A percentile compares a stretch with the other conserved stretches of the same genome.
These are phyloP conservation scores for Trichosporon ovoides DNA, from an alignment of 1,284 basidiomycete species.

Conservation along the genomic window DNA sequence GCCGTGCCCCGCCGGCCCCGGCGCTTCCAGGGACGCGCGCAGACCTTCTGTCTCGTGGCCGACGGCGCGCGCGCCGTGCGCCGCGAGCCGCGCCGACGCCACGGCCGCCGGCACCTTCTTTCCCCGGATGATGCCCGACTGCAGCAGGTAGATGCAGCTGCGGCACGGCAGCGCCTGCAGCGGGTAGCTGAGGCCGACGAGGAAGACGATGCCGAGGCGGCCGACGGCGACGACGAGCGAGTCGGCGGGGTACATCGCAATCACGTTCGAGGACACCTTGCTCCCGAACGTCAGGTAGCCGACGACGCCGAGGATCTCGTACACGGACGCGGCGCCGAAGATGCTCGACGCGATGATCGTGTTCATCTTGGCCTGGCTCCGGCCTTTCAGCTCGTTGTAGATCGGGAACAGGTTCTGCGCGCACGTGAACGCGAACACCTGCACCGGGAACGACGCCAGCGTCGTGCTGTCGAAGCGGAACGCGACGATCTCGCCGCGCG, in stretches of 20 bases:
- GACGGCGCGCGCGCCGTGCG: neutral
- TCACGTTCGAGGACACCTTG: conserved; percentile 81
- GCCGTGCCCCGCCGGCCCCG: neutral
- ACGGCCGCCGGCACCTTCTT: conserved; percentile 17
- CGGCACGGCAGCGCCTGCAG: conserved; percentile 90
- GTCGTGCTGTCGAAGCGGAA: conserved; percentile 41
- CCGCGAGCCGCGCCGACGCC: neutral
- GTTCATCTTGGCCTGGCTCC: conserved; percentile 79
- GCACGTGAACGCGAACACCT: conserved; percentile 91
- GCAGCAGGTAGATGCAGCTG: conserved; percentile 83
- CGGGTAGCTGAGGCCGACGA: conserved; percentile 88
- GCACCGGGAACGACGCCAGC: conserved; percentile 77
- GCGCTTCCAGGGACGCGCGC: neutral
- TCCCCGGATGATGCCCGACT: conserved; percentile 34
- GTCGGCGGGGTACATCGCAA: conserved; percentile 68
- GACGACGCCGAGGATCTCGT: conserved; percentile 55
- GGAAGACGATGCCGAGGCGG: conserved; percentile 83
- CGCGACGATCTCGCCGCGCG: conserved; percentile 40
- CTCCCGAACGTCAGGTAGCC: conserved; percentile 96
- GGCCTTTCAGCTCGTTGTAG: conserved; percentile 83
- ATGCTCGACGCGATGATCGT: conserved; percentile 80
- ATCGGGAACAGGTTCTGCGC: conserved; percentile 87
- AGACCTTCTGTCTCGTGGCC: neutral
- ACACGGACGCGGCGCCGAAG: conserved; percentile 68
- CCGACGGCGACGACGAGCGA: conserved; percentile 88